Evolutionary conservation across 2,329 filamentous ascomycete genomes (phyloP).

Genomic region (Cadophora luteo-olivacea): DNA sequence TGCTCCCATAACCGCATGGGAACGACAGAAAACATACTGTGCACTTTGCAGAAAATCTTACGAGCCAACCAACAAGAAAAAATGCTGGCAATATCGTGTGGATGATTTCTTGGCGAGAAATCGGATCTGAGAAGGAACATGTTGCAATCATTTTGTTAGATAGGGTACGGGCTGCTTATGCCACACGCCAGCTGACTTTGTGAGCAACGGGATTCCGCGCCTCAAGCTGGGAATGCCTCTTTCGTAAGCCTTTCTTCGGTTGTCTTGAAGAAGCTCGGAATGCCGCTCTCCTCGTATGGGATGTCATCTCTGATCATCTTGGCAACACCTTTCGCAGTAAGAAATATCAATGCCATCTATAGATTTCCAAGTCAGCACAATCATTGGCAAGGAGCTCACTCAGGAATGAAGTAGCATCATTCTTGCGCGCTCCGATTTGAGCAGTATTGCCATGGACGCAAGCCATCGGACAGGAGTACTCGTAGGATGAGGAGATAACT

Average conservation of each 20-base stretch:
- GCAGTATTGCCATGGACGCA: background rate
- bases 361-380: constrained; percentile 50
- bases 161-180: background rate
- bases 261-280: constrained; percentile 47
- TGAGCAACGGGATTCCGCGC: background rate
- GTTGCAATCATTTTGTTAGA: background rate
- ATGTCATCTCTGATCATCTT: constrained; percentile 47
- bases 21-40: background rate
- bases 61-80: background rate
- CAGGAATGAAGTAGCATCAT: background rate
- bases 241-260: constrained; percentile 17
- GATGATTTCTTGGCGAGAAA: too few relatives aligned
- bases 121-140: too few relatives aligned
- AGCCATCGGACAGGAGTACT: background rate
- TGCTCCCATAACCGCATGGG: background rate
- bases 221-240: background rate
- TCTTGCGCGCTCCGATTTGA: background rate
- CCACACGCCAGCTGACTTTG: background rate
- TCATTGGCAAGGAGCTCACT: background rate
- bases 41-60: background rate
- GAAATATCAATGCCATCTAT: constrained; percentile 56
- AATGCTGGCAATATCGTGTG: background rate
- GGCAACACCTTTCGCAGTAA: constrained; percentile 50
- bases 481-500: constrained; percentile 7
- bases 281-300: constrained; percentile 46